These are phyloP conservation scores for Graphilbum ipis-grandicollis DNA, from an alignment of 2,329 filamentous ascomycete genomes.

Conservation along the genomic window DNA sequence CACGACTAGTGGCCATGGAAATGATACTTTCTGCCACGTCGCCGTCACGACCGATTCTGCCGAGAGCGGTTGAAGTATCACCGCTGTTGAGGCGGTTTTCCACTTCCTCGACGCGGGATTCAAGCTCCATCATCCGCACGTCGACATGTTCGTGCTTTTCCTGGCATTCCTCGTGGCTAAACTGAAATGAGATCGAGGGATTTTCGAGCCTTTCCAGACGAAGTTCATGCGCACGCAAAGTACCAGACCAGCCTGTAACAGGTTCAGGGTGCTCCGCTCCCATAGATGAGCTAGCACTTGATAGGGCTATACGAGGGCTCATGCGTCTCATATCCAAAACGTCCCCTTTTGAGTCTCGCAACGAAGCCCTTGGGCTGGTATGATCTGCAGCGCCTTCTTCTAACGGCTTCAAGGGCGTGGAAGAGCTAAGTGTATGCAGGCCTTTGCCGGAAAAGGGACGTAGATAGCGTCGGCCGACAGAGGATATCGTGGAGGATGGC, in stretches of 20 bases:
- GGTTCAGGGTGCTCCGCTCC: constrained; percentile 11
- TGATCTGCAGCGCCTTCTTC: too few species aligned
- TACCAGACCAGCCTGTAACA: constrained; percentile 28
- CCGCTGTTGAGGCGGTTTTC: constrained; percentile 31
- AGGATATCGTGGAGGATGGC: constrained; percentile 26
- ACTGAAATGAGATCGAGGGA: constrained; percentile 43
- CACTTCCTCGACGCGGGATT: constrained; percentile 42
- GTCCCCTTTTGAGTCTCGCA: background rate
- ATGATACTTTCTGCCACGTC: constrained; percentile 25
- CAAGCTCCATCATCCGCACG: constrained; percentile 50
- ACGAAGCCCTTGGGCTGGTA: background rate
- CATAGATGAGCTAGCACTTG: background rate
- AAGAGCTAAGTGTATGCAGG: constrained; percentile 31
- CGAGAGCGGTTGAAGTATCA: constrained; percentile 23
- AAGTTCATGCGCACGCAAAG: constrained; percentile 42
- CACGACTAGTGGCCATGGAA: constrained; percentile 22
- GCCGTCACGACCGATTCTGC: constrained; percentile 20
- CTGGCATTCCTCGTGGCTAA: constrained; percentile 50
- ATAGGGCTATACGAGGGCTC: background rate
- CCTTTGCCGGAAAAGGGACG: constrained; percentile 38
- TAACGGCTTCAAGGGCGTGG: too few species aligned
- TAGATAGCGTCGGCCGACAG: constrained; percentile 32
- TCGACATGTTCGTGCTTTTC: constrained; percentile 52
- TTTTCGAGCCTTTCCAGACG: constrained; percentile 55
- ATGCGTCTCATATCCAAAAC: background rate